Evolutionary conservation across 2,329 filamentous ascomycete genomes (phyloP).

Genomic region (Elsinoe fawcettii): DNA sequence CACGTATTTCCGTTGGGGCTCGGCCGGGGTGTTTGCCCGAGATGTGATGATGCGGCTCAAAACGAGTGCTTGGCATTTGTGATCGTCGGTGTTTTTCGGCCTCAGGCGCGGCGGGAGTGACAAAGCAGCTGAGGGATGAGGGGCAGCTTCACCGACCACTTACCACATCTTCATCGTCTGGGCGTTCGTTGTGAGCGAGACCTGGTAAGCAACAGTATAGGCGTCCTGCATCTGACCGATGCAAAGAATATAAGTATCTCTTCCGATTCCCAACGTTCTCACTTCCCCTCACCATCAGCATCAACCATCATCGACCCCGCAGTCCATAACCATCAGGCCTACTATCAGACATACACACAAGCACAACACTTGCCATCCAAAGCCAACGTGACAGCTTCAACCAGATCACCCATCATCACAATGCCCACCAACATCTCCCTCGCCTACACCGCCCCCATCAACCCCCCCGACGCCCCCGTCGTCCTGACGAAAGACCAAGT

Average conservation of each 20-base stretch:
- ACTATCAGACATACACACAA: background rate
- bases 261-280: background rate
- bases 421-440: slow-evolving; percentile 28
- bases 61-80: background rate
- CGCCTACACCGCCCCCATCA: slow-evolving; percentile 39
- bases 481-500: slow-evolving; percentile 33
- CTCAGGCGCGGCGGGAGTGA: background rate
- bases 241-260: slow-evolving; percentile 1
- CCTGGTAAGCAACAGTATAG: background rate
- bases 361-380: background rate
- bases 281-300: background rate
- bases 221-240: background rate
- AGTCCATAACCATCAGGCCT: slow-evolving; percentile 3
- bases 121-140: background rate
- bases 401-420: background rate
- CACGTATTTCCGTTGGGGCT: background rate
- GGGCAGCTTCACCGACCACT: background rate
- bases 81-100: background rate
- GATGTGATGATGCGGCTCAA: background rate
- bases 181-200: background rate
- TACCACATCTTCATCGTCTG: background rate
- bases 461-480: slow-evolving; percentile 33
- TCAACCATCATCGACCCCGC: slow-evolving; percentile 1
- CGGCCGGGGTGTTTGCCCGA: background rate
- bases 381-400: background rate